Conservation (phyloP, 768 basidiomycete species). For the Mycena vulgaris region DNA sequence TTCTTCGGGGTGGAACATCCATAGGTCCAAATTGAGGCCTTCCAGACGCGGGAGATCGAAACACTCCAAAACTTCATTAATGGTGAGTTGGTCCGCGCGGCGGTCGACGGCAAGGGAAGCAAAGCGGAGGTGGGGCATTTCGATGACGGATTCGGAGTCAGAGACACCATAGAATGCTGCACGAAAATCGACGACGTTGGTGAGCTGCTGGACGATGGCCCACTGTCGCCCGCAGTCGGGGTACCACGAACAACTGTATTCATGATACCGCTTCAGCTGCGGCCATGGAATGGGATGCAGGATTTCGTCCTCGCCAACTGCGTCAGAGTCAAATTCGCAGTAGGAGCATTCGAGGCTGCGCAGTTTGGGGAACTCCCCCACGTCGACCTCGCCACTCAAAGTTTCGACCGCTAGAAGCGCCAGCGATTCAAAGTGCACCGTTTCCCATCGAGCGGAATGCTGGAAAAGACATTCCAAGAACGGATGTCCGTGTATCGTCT, state of each 20-base stretch:
- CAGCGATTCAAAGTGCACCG: not conserved
- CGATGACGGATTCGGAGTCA: not conserved
- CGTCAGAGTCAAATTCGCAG: not conserved
- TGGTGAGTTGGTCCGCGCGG: not conserved
- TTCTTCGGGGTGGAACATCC: not conserved
- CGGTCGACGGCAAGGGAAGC: not conserved
- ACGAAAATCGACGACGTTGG: constrained; percentile 4
- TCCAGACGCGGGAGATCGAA: constrained; percentile 12
- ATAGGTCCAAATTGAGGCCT: too few relatives aligned
- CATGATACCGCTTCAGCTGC: constrained; percentile 8
- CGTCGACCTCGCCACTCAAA: too few relatives aligned
- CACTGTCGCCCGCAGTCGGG: not conserved
- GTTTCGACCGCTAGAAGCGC: too few relatives aligned
- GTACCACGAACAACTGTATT: constrained; percentile 4
- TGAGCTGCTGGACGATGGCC: constrained; percentile 2
- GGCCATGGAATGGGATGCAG: constrained; percentile 13
- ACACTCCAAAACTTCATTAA: not conserved
- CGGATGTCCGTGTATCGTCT: not conserved
- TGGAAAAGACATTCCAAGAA: constrained; percentile 7
- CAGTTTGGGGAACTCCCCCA: too few relatives aligned
- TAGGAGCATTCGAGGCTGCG: not conserved
- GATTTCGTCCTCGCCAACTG: not conserved
- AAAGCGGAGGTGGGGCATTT: constrained; percentile 9
- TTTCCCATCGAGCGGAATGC: constrained; percentile 7
- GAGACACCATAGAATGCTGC: not conserved